These are phyloP conservation scores for Ulmus americana DNA, from an alignment of 331 rosid species.

Conservation along the genomic window DNA sequence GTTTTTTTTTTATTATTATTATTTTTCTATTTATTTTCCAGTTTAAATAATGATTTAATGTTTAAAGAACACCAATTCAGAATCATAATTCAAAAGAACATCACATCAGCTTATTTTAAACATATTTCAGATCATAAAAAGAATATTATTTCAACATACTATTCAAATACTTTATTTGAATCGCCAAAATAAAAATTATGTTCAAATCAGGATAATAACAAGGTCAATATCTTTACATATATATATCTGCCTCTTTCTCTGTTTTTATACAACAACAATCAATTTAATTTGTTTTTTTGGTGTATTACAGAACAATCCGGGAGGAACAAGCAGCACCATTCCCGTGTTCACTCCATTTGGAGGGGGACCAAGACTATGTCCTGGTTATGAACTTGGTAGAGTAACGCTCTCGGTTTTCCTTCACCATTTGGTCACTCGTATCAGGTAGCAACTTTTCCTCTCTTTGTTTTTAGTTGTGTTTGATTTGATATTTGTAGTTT, in stretches of 20 bases:
- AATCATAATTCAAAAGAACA: too few species aligned
- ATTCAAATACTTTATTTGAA: too few species aligned
- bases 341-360: constrained; percentile 84
- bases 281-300: background rate
- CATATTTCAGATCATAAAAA: too few species aligned
- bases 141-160: too few species aligned
- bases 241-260: background rate
- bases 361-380: constrained; percentile 87
- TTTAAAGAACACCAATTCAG: too few species aligned
- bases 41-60: too few species aligned
- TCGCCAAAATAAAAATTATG: too few species aligned
- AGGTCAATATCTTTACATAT: too few species aligned
- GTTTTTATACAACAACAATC: background rate
- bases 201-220: too few species aligned
- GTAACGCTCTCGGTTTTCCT: constrained; percentile 86
- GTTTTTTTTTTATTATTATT: too few species aligned
- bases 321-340: constrained; percentile 27
- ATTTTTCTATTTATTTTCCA: too few species aligned
- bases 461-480: background rate
- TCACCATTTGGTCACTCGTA: constrained; percentile 66
- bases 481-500: background rate
- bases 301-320: constrained; percentile 39
- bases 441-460: constrained; percentile 41
- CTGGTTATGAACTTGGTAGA: constrained; percentile 88
- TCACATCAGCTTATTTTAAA: too few species aligned